Evolutionary conservation across 805 yeast species (phyloP), one percentile per base, ranked within the genome.

Genomic region (Yarrowia sp.): DNA sequence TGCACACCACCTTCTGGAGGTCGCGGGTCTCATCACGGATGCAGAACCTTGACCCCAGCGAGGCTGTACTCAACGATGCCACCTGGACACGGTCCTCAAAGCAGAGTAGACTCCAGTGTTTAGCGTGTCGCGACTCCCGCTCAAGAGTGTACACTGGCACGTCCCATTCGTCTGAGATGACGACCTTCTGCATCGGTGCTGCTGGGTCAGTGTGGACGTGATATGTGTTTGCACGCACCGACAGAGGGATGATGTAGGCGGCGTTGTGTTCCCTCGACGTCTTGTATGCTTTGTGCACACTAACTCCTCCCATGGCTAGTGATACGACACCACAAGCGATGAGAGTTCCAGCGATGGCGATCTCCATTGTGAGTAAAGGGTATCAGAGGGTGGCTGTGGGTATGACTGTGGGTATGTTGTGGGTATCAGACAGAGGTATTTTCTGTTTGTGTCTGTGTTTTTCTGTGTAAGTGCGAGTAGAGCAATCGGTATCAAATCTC

Each of bases 201-300:
- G 61, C 47, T 0, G 61, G 61, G 47, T 55, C 50, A 2, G 41
- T 44, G 43, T 44, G 50, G 22, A 58, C 13, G 11, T 44, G 41
- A 13, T 58, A 58, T 8, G 43, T 35, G 35, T 35, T 58, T 33
- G 64, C 41, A 14, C 51, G 41, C 35, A 35, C 64, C 3, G 64
- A 58, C 14, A 58, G 43, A 11, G 64, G 50, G 35, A 58, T 43
- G 43, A 35, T 43, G 43, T 58, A 41, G 5, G 61, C 64, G 5
- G 51, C 42, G n/a, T 58, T 44, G 43, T 33, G 51, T 32, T 55
- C 62, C 39, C 35, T 42, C 1, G 41, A 22, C 2, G 50, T 14
- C 51, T 58, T 58, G 51, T 58, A 58, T 10, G 64, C 64, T n/a
- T 58, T 58, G 64, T 58, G 64, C 7, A 44, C 51, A 17, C 51